Evolutionary conservation across 2,329 filamentous ascomycete species (phyloP).

Genomic region (Aureobasidium sp.): DNA sequence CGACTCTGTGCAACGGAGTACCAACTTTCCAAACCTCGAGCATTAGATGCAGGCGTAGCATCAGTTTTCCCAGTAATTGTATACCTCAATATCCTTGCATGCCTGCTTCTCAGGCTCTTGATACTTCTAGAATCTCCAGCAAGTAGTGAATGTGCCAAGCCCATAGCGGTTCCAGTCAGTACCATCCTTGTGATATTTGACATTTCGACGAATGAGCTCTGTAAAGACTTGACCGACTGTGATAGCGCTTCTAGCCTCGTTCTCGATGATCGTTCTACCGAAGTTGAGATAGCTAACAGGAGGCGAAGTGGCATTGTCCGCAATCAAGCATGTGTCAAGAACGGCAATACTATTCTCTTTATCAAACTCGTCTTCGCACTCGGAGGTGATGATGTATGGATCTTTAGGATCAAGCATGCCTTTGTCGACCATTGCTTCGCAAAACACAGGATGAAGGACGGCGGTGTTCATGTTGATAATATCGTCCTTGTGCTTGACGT

Average conservation of each 20-base stretch:
- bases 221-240: not conserved
- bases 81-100: not conserved
- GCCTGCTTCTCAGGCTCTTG: not conserved
- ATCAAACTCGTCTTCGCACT: not conserved
- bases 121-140: not conserved
- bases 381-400: not conserved
- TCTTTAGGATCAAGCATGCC: not conserved
- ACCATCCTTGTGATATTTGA: not conserved
- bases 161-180: not conserved
- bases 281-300: not conserved
- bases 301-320: not conserved
- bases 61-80: not conserved
- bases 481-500: not conserved
- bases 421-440: not conserved
- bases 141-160: not conserved
- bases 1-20: not conserved
- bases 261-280: not conserved
- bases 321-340: not conserved
- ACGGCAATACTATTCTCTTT: not conserved
- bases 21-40: not conserved
- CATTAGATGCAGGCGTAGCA: not conserved
- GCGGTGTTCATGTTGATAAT: not conserved
- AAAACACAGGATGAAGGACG: not conserved
- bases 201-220: not conserved
- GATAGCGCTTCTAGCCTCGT: not conserved